Evolutionary conservation across 2,329 filamentous ascomycete genomes (phyloP).

Genomic region (Claviceps paspali): DNA sequence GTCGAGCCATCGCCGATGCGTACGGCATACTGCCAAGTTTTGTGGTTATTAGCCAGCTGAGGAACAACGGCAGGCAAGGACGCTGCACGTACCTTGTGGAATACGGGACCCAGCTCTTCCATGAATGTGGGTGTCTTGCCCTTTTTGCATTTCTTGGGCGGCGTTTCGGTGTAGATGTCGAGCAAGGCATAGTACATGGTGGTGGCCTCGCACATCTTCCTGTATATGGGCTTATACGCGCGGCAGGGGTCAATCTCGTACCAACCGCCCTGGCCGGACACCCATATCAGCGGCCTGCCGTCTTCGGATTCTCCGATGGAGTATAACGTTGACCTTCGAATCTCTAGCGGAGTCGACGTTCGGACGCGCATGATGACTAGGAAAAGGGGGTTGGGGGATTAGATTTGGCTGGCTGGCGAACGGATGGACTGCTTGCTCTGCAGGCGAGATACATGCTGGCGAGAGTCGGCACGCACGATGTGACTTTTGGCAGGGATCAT

Average conservation of each 20-base stretch:
- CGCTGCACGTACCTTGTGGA: constrained; percentile 12
- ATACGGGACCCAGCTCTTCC: constrained; percentile 16
- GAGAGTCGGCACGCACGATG: constrained; percentile 27
- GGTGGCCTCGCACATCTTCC: constrained; percentile 47
- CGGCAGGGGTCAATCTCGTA: constrained; percentile 48
- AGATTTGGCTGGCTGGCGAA: too few relatives aligned
- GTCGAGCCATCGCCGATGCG: constrained; percentile 36
- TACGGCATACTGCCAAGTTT: constrained; percentile 29
- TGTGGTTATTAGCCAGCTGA: background rate
- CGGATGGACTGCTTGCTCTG: background rate
- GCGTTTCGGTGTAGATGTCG: constrained; percentile 33
- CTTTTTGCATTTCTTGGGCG: constrained; percentile 16
- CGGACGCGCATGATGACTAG: constrained; percentile 19
- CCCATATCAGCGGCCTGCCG: constrained; percentile 47
- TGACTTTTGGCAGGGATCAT: constrained; percentile 22
- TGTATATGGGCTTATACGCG: constrained; percentile 39
- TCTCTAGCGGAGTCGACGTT: constrained; percentile 29
- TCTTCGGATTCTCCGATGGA: constrained; percentile 38
- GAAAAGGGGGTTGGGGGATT: background rate
- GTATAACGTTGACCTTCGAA: constrained; percentile 32
- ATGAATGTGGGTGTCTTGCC: constrained; percentile 15
- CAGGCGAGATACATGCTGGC: too few relatives aligned
- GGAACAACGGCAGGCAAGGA: too few relatives aligned
- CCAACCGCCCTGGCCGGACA: constrained; percentile 43
- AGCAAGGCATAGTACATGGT: constrained; percentile 47